These are phyloP conservation scores for Xerocomellus amylosporus DNA, from an alignment of 768 basidiomycete species.

Conservation along the genomic window DNA sequence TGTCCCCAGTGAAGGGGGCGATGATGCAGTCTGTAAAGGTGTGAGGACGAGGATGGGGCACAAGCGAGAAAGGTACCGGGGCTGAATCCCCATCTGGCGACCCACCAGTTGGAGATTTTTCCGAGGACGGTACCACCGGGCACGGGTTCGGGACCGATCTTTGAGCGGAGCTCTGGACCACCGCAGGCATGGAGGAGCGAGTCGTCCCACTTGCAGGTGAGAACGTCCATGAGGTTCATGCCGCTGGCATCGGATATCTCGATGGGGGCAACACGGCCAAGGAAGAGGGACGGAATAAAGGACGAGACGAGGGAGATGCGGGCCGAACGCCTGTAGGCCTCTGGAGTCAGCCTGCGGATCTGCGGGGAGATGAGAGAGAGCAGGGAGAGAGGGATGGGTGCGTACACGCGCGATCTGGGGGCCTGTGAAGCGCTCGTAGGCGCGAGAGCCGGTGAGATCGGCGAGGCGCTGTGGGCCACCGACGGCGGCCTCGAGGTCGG, in stretches of 20 bases:
- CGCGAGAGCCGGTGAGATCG: constrained; percentile 2
- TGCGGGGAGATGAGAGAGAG: neutral
- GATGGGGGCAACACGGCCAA: constrained; percentile 8
- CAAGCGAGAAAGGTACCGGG: neutral
- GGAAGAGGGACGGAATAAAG: constrained; percentile 4
- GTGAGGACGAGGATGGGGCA: neutral
- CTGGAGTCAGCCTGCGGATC: constrained; percentile 1
- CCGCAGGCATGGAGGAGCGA: neutral
- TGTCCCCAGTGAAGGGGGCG: constrained; percentile 10
- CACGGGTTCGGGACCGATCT: constrained; percentile 3
- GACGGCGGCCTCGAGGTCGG: neutral
- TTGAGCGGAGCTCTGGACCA: constrained; percentile 2
- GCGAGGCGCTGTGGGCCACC: constrained; percentile 1
- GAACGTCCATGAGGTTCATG: constrained; percentile 9
- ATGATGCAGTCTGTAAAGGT: neutral
- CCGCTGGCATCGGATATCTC: constrained; percentile 7
- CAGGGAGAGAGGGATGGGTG: neutral
- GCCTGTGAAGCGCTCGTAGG: constrained; percentile 9
- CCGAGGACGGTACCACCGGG: constrained; percentile 4
- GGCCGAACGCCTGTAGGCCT: neutral
- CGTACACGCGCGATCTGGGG: constrained; percentile 5
- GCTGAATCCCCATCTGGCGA: constrained; percentile 5
- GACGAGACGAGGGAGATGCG: constrained; percentile 7
- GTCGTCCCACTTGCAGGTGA: neutral
- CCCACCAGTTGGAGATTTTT: constrained; percentile 2